These are phyloP conservation scores for Evernia prunastri DNA, from an alignment of 495 filamentous ascomycete genomes.

Conservation along the genomic window DNA sequence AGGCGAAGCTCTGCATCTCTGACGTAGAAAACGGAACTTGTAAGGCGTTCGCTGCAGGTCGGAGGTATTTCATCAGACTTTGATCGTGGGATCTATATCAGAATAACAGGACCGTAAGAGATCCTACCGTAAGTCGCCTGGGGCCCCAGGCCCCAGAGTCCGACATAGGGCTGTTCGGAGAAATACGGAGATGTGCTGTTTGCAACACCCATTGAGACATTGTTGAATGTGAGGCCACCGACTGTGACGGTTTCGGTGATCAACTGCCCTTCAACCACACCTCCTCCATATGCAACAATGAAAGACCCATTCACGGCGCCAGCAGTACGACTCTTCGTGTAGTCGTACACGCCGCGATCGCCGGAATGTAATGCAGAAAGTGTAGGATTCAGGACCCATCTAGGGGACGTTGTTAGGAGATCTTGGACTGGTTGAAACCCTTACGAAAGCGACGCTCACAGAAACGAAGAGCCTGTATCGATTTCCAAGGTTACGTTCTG, in stretches of 20 bases:
- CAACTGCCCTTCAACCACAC: background rate
- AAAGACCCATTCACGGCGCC: background rate
- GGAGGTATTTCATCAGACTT: background rate
- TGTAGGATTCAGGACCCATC: background rate
- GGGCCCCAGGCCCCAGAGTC: background rate
- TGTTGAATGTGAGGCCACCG: background rate
- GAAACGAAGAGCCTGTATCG: constrained; percentile 2
- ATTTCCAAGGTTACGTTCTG: constrained; percentile 2
- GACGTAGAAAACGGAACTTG: background rate
- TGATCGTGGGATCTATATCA: no score
- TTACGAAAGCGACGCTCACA: background rate
- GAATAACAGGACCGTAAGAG: background rate
- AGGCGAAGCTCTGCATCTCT: background rate
- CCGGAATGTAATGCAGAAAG: background rate
- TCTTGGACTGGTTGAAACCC: background rate
- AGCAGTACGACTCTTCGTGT: background rate
- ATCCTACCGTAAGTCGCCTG: background rate
- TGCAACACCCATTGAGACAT: background rate
- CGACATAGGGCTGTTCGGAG: background rate
- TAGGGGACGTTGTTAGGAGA: background rate
- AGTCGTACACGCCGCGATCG: background rate
- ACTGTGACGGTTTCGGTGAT: background rate
- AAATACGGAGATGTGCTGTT: background rate
- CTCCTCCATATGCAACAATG: background rate
- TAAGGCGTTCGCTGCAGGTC: background rate